Evolutionary conservation across 345 rosid genomes (phyloP).

Genomic region (Citrus hindsii): DNA sequence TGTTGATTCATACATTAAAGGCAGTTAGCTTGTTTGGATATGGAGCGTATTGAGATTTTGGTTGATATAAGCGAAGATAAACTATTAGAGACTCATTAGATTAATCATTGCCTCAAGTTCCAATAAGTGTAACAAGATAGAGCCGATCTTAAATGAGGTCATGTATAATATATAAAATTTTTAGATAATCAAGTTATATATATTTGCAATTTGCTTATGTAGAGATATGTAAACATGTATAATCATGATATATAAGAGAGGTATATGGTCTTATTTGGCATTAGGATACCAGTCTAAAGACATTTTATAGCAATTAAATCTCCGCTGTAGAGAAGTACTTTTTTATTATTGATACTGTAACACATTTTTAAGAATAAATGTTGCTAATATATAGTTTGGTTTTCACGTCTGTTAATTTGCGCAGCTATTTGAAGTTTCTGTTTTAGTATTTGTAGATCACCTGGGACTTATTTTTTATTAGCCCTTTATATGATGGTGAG

Average conservation of each 20-base stretch:
- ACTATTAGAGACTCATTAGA: conserved; percentile 15
- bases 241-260: not conserved
- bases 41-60: conserved; percentile 25
- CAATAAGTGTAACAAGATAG: conserved; percentile 3
- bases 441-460: not conserved
- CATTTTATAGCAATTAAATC: conserved; percentile 11
- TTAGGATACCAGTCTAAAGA: conserved; percentile 12
- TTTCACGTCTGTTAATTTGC: not conserved
- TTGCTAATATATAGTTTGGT: conserved; percentile 3
- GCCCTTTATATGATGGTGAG: too few relatives aligned
- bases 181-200: not conserved
- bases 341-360: not conserved
- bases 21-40: not conserved
- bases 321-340: conserved; percentile 6
- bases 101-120: conserved; percentile 10
- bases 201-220: conserved; percentile 4
- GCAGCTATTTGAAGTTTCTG: not conserved
- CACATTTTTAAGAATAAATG: conserved; percentile 17
- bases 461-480: too few relatives aligned
- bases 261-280: conserved; percentile 19
- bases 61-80: conserved; percentile 11
- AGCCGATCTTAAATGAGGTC: conserved; percentile 24
- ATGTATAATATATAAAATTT: conserved; percentile 1
- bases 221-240: not conserved
- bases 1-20: conserved; percentile 15